A percentile compares a stretch with the other conserved stretches of the same genome.
Evolutionary conservation across 495 filamentous ascomycete species (phyloP).

Genomic region (Xeromyces bisporus): DNA sequence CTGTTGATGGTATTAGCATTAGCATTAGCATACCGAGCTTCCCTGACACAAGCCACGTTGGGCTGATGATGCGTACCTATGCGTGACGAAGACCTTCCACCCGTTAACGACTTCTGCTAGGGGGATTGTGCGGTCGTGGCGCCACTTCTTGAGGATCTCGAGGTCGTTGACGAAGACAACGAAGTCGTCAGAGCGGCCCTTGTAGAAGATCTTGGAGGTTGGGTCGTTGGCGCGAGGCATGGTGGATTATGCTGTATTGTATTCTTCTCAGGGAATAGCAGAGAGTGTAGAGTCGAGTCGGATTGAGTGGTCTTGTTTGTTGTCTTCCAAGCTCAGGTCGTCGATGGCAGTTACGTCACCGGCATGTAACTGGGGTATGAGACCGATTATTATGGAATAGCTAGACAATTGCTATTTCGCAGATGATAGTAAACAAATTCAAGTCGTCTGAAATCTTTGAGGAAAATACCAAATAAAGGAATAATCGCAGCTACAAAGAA

Average conservation of each 20-base stretch:
- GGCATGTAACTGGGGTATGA: conserved; percentile 1
- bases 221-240: conserved; percentile 69
- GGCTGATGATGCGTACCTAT: no score
- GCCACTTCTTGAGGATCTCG: conserved; percentile 63
- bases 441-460: no score
- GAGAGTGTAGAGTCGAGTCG: no score
- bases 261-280: not conserved
- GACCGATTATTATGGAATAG: no score
- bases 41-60: not conserved
- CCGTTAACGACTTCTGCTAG: conserved; percentile 71
- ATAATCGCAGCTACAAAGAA: no score
- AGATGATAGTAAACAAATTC: no score
- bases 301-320: no score
- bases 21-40: not conserved
- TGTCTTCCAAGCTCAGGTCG: no score
- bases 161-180: conserved; percentile 72
- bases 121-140: conserved; percentile 58
- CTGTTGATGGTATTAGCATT: conserved; percentile 24
- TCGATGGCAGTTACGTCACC: conserved; percentile 26
- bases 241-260: conserved; percentile 7
- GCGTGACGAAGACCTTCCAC: conserved; percentile 81
- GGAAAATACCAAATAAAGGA: no score
- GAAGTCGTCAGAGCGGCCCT: conserved; percentile 78
- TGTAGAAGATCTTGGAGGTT: conserved; percentile 74
- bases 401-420: no score